Percentiles rank a stretch among this genome's conserved stretches.
Evolutionary conservation across 2,329 filamentous ascomycete genomes (phyloP).

Genomic region (Alternaria arbusti): DNA sequence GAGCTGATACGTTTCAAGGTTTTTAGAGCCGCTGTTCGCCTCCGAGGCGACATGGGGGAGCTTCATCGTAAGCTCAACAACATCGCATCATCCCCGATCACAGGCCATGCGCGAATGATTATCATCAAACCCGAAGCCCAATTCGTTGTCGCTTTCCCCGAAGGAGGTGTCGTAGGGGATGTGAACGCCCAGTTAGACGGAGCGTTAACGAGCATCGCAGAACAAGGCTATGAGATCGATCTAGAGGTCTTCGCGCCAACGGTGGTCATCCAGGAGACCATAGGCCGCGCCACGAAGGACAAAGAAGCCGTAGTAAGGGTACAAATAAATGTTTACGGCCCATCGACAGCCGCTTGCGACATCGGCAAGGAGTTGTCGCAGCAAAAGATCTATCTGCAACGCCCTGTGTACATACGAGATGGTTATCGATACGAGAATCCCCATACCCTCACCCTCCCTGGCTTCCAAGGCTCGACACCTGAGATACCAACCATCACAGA

Average conservation of each 20-base stretch:
- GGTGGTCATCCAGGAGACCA: constrained; percentile 27
- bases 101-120: constrained; percentile 24
- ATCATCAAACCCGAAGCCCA: constrained; percentile 15
- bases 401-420: constrained; percentile 22
- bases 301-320: constrained; percentile 35
- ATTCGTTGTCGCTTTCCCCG: constrained; percentile 21
- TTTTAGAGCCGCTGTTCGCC: constrained; percentile 20
- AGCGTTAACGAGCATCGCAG: constrained; percentile 20
- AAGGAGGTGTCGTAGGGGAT: constrained; percentile 20
- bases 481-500: constrained; percentile 2
- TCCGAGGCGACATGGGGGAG: constrained; percentile 32
- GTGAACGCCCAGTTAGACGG: constrained; percentile 29
- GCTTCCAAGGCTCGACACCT: constrained; percentile 3
- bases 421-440: constrained; percentile 34
- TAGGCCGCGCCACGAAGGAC: constrained; percentile 24
- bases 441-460: constrained; percentile 27
- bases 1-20: constrained; percentile 17
- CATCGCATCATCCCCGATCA: constrained; percentile 7
- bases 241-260: constrained; percentile 33
- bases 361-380: constrained; percentile 27
- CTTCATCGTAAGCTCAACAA: constrained; percentile 21
- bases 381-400: constrained; percentile 35
- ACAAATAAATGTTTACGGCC: constrained; percentile 35
- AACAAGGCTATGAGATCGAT: constrained; percentile 19
- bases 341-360: not conserved